These are phyloP conservation scores for Suillus subluteus DNA, from an alignment of 768 basidiomycete genomes.

Conservation along the genomic window DNA sequence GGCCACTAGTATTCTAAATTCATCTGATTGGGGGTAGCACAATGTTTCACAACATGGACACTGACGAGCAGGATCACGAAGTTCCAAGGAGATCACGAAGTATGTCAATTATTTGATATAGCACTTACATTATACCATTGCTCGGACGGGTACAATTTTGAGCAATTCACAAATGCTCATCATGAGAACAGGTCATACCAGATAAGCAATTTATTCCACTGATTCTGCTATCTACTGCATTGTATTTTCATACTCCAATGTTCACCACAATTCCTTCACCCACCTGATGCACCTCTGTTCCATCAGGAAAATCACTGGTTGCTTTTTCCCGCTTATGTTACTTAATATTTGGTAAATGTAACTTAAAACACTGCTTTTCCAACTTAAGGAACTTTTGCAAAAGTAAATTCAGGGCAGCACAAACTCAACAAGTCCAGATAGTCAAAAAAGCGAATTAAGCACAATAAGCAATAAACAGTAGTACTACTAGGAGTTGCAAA, in stretches of 20 bases:
- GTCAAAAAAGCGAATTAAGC: no score
- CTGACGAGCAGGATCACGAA: not conserved
- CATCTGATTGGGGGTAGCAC: not conserved
- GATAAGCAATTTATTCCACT: accelerated
- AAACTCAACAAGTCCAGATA: no score
- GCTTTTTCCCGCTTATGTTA: no score
- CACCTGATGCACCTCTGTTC: not conserved
- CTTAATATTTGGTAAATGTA: no score
- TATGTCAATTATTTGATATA: not conserved
- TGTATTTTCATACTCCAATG: not conserved
- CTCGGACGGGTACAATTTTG: not conserved
- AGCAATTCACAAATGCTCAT: not conserved
- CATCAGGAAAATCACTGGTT: no score
- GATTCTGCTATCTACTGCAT: not conserved
- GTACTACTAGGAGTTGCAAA: no score
- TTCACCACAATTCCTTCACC: not conserved
- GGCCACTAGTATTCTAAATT: not conserved
- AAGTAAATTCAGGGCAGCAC: no score
- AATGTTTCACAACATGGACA: not conserved
- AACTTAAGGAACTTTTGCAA: no score
- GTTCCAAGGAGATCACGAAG: not conserved
- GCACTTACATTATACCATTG: not conserved
- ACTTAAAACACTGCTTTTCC: no score
- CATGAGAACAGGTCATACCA: not conserved
- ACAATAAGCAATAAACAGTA: no score